A percentile compares a stretch with the other conserved stretches of the same genome.
Conservation (phyloP, 2,329 filamentous ascomycete species). For the Fusarium metavorans region DNA sequence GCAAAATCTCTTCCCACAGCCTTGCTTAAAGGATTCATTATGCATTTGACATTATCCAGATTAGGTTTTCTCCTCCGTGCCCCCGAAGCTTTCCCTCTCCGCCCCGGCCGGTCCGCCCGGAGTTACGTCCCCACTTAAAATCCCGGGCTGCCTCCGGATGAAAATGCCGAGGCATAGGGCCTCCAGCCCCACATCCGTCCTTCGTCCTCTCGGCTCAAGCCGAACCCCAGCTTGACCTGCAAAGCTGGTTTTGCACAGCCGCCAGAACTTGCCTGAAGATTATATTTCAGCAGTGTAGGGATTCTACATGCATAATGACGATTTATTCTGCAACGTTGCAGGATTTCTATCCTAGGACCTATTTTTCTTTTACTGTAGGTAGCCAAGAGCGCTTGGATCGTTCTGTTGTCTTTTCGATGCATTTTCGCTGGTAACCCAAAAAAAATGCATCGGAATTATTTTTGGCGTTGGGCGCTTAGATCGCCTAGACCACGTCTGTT, state of each 20-base stretch:
- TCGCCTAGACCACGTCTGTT: neutral
- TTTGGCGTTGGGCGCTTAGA: constrained; percentile 8
- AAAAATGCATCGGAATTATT: neutral
- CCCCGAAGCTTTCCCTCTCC: constrained; percentile 15
- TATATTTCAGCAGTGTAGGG: constrained; percentile 38
- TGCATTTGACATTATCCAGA: neutral
- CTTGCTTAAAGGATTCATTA: neutral
- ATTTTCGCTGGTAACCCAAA: neutral
- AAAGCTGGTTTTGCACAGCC: constrained; percentile 22
- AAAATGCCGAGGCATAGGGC: neutral
- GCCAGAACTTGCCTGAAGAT: constrained; percentile 28
- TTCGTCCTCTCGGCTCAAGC: constrained; percentile 26
- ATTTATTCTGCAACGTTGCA: constrained; percentile 2
- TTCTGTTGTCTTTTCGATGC: neutral
- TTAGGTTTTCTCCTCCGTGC: constrained; percentile 18
- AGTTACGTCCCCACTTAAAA: constrained; percentile 12
- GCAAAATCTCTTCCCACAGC: neutral
- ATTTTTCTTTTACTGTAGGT: neutral
- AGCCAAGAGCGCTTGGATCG: neutral
- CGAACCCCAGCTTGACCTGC: constrained; percentile 9
- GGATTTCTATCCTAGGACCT: neutral
- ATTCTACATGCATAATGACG: constrained; percentile 1
- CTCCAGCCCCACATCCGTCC: constrained; percentile 10
- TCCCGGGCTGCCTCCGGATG: constrained; percentile 35
- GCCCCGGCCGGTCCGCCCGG: constrained; percentile 29